Percentiles rank a stretch among this genome's conserved stretches.
Conservation (phyloP, 345 rosid genomes). For the Bruguiera gymnorhiza region DNA sequence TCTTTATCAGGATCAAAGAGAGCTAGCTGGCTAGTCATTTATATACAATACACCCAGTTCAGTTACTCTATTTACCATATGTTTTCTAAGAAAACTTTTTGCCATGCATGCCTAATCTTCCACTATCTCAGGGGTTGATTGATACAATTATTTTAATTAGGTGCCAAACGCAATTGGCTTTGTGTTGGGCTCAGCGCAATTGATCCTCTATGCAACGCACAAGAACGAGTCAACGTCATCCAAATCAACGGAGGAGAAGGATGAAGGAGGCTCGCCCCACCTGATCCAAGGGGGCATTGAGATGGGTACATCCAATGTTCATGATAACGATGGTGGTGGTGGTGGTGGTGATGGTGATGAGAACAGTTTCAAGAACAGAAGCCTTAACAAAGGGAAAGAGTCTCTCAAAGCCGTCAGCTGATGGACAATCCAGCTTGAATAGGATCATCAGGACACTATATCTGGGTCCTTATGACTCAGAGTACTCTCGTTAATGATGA, state of each 20-base stretch:
- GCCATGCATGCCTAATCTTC: no score
- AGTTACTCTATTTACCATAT: no score
- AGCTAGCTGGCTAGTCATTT: no score
- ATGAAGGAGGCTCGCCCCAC: constrained; percentile 29
- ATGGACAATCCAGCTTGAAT: constrained; percentile 24
- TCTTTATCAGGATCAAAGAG: no score
- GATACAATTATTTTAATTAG: constrained; percentile 18
- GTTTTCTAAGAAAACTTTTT: no score
- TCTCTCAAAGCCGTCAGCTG: constrained; percentile 27
- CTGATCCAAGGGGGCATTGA: constrained; percentile 23
- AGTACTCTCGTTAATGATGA: constrained; percentile 7
- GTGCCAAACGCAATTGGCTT: constrained; percentile 54
- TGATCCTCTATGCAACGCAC: constrained; percentile 43
- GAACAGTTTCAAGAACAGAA: constrained; percentile 7
- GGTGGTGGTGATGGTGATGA: constrained; percentile 6
- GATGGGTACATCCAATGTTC: constrained; percentile 12
- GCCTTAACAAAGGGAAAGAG: constrained; percentile 17
- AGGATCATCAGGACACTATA: constrained; percentile 32
- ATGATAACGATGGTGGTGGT: neutral
- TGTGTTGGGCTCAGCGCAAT: constrained; percentile 45
- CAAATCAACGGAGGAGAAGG: constrained; percentile 15
- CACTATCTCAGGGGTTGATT: no score
- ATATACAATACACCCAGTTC: no score
- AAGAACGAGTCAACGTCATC: constrained; percentile 27
- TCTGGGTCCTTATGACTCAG: constrained; percentile 26